Base-by-base conservation (phyloP, 768 basidiomycete species). In the Amanita rubescens region DNA sequence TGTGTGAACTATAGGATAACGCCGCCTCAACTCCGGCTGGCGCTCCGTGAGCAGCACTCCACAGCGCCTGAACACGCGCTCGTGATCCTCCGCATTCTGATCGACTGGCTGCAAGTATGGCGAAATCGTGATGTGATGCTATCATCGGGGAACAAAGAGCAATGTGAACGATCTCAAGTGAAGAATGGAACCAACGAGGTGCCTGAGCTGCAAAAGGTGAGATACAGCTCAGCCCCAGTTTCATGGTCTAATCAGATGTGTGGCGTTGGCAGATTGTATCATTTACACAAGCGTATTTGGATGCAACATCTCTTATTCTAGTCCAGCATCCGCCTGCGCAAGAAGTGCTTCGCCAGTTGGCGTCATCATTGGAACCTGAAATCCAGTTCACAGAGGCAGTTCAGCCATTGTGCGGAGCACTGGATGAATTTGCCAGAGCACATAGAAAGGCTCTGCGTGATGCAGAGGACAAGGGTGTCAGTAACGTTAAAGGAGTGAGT, bases 291-390 rank as follows among this genome's bases (percentile, higher is more conserved):
- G 70, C 73, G 5, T 63, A 90, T 51, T 72, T 92, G 24, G 90
- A 92, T 65, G 76, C 87, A 0, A 83, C 79, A 11, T 88, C 87
- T 63, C 72, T 90, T 43, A 67, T 75, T 0, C 72, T 92, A 19
- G 71, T 91, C 11, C 81, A 85, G 55, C 74, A 89, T 60, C 65
- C 75, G 12, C 81, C 82, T 0, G 74, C 84, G 4, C 80, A 87
- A 59, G 59, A 62, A 20, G 58, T 81, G 22, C 70, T 92, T 19
- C 73, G 69, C 24, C 66, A 63, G 8, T 67, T 88, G 30, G 69
- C 77, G 34, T 65, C 73, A 1, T 72, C 75, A 25, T 68, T 90
- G 49, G 73, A 77, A 43, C 77, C 79, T 3, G 83, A 86, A 63
- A 70, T 88, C 10, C 59, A 55, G 2, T 70, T 75, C 42, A 70